These are phyloP conservation scores for Skeletonema menzelii DNA, from an alignment of 108 stramenopile genomes.

Conservation along the genomic window DNA sequence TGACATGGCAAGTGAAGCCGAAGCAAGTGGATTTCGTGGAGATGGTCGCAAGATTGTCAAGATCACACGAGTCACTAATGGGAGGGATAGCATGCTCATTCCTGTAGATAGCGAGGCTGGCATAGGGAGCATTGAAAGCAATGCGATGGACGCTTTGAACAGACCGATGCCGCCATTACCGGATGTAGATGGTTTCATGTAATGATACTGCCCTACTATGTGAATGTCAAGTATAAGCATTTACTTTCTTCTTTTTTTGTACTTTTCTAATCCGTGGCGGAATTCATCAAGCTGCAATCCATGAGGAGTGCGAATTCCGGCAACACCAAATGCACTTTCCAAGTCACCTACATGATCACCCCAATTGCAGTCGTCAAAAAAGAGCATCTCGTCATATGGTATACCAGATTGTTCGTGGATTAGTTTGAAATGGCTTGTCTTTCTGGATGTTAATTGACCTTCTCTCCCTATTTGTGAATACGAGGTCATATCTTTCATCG, in stretches of 20 bases:
- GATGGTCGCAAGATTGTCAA: constrained; percentile 36
- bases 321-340: constrained; percentile 45
- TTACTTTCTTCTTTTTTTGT: not conserved
- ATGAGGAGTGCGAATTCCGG: constrained; percentile 50
- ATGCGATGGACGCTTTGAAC: constrained; percentile 37
- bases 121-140: constrained; percentile 36
- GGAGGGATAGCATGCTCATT: constrained; percentile 49
- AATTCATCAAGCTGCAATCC: constrained; percentile 55
- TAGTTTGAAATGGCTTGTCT: constrained; percentile 60
- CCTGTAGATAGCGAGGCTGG: constrained; percentile 45
- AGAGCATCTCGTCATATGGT: constrained; percentile 62
- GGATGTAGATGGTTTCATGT: constrained; percentile 46
- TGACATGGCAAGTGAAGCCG: constrained; percentile 36
- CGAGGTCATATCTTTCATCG: constrained; percentile 53
- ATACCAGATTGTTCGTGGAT: constrained; percentile 57
- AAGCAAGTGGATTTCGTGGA: constrained; percentile 27
- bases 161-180: constrained; percentile 45
- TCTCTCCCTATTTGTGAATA: constrained; percentile 62
- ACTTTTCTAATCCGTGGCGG: constrained; percentile 46
- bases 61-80: constrained; percentile 37
- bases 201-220: not conserved
- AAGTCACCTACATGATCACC: constrained; percentile 66
- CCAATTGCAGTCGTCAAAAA: constrained; percentile 80
- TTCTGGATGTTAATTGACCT: constrained; percentile 52
- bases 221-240: not conserved